Conservation (phyloP, 176 grass and related monocot genomes). For the Saccharum spontaneum region DNA sequence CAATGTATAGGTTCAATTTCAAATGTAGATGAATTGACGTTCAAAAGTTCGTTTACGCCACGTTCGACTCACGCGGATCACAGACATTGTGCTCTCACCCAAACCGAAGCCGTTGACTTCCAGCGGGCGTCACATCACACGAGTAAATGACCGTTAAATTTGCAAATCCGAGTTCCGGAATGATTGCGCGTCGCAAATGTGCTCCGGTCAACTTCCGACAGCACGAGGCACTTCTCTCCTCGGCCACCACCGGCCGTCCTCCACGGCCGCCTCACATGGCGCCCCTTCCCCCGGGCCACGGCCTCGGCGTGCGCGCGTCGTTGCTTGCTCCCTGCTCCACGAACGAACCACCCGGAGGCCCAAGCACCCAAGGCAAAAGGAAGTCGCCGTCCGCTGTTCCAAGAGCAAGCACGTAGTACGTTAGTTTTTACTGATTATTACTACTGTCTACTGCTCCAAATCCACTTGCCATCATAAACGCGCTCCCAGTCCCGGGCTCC, state of each 20-base stretch:
- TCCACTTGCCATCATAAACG: not conserved
- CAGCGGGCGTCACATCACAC: too few relatives aligned
- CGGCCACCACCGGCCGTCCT: too few relatives aligned
- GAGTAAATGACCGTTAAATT: not conserved
- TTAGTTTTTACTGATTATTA: not conserved
- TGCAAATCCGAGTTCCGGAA: not conserved
- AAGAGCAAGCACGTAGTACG: not conserved
- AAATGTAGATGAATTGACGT: too few relatives aligned
- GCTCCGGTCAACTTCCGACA: conserved; percentile 30
- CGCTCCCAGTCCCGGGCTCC: not conserved
- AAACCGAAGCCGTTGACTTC: not conserved
- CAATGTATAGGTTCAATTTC: too few relatives aligned
- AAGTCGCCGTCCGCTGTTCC: not conserved
- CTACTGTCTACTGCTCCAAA: not conserved
- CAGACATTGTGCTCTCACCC: too few relatives aligned
- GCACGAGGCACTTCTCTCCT: not conserved
- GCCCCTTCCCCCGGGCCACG: too few relatives aligned
- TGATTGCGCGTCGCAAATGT: not conserved
- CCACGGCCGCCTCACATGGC: not conserved
- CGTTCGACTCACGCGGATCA: too few relatives aligned
- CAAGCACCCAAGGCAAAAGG: not conserved
- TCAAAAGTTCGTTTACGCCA: too few relatives aligned
- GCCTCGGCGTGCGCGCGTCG: conserved; percentile 22
- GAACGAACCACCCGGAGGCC: not conserved
- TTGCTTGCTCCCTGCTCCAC: conserved; percentile 23